Evolutionary conservation across 106 monocot species (phyloP), one percentile per base, ranked within the genome.

Genomic region (Amphibolis antarctica): DNA sequence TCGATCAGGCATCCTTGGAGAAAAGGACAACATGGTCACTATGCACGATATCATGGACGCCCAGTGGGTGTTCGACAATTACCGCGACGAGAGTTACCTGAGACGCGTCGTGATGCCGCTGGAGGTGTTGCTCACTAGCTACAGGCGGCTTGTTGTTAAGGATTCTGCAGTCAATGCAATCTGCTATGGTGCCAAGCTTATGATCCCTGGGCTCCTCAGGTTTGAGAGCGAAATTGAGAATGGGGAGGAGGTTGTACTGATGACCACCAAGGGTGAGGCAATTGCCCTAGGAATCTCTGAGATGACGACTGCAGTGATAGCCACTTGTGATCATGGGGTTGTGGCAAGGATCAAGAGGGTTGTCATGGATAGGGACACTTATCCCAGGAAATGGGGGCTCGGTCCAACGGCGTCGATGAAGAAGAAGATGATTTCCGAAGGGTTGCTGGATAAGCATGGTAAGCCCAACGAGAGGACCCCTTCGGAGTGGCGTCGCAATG

Each of bases 281-380:
- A 83, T 93, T 55, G 88, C 92, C 10, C 42, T 93, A 17, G 92
- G 92, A 10, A 88, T 93, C 60, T 85, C 92, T 0, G 88, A 93
- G 74, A 93, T 93, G 92, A 93, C 92, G 0, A 93, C 88, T 11
- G 88, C 88, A 0, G 92, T 93, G 43, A 93, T 93, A 88, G 92
- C 88, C 0, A 93, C 92, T 10, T 93, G 92, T 18, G 92, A 93
- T 58, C 92, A 93, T 36, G 92, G 92, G 28, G 72, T 77, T 2
- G 92, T 88, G 18, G 85, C 92, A 0, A 80, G 29, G 60, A 93
- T 93, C 57, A 93, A 93, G 80, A 77, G 92, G 74, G 92, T 93
- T 60, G 92, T 93, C 47, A 93, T 93, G 92, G 92, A 93, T 58
- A 69, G 92, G 21, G 92, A 93, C 52, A 93, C 85, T 0, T 93